Evolutionary conservation across 2,329 filamentous ascomycete genomes (phyloP).

Genomic region (Aspergillus ustus): DNA sequence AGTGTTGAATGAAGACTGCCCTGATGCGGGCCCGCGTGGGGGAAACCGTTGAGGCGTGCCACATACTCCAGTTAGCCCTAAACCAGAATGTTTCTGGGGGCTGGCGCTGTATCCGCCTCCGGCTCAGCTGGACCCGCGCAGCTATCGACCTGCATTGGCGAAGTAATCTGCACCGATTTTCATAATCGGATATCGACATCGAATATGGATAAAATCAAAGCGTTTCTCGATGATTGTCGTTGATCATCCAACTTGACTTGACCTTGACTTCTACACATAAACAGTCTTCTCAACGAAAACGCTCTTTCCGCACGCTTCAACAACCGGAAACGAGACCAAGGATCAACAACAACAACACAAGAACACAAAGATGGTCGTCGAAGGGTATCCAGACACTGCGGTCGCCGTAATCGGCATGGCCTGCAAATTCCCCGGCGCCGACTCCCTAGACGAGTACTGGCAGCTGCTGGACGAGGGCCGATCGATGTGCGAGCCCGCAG

Average conservation of each 20-base stretch:
- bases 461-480: slow-evolving; percentile 32
- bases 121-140: not conserved
- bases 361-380: not conserved
- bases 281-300: not conserved
- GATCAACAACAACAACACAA: too few relatives aligned
- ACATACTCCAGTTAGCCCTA: not conserved
- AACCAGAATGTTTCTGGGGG: not conserved
- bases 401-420: slow-evolving; percentile 48
- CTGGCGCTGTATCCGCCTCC: too few relatives aligned
- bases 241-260: not conserved
- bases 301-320: not conserved
- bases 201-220: too few relatives aligned
- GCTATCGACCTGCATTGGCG: not conserved
- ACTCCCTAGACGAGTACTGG: slow-evolving; percentile 41
- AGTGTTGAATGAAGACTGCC: not conserved
- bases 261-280: not conserved
- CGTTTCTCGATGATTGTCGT: not conserved
- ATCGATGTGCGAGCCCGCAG: slow-evolving; percentile 19
- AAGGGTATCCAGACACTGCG: not conserved
- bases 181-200: not conserved
- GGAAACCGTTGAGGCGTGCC: not conserved
- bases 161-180: not conserved
- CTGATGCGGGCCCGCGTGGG: not conserved
- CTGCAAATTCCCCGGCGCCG: slow-evolving; percentile 38
- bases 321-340: not conserved